Evolutionary conservation across 352 stramenopile species (phyloP), one percentile per base, ranked within the genome.

Genomic region (Elongisporangium senticosum): DNA sequence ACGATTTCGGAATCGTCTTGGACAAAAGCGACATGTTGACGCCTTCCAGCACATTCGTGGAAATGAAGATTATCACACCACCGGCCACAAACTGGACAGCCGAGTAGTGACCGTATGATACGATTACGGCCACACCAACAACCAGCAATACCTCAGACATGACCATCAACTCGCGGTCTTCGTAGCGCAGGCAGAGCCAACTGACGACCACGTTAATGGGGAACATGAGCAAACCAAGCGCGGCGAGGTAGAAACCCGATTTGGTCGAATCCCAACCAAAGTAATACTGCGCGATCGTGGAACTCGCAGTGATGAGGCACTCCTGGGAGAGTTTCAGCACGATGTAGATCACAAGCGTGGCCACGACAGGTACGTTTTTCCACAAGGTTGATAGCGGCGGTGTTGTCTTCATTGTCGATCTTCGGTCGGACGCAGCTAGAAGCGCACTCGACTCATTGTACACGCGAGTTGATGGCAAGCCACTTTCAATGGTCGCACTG

Each of bases 1-100:
- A 93, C 39, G 87, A 77, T 17, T 92, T 95, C 0, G 90, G 89
- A 53, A 98, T 97, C 19, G 96, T 93, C 74, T 98, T 98, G 62
- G 77, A 96, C 49, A 98, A 65, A 3, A 96, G 66, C 47, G 87
- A 94, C 72, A 97, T 97, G 60, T 97, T 96, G 26, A 98, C 89
- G 21, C 89, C 89, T 69, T 98, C 92, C 61, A 97, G 85, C 15
- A 96, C 86, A 72, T 97, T 98, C 21, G 86, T 96, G 24, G 86
- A 87, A 24, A 97, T 79, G 72, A 97, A 98, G 61, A 97, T 95
- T 61, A 96, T 77, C 53, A 98, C 67, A 17, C 86, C 85, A 50
- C 85, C 89, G 6, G 77, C 57, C 19, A 98, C 74, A 56, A 97
- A 98, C 64, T 97, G 88, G 15, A 71, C 53, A 20, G 87, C 66